Base-by-base conservation (phyloP, 1,284 basidiomycete genomes). In the Trametes sp. region DNA sequence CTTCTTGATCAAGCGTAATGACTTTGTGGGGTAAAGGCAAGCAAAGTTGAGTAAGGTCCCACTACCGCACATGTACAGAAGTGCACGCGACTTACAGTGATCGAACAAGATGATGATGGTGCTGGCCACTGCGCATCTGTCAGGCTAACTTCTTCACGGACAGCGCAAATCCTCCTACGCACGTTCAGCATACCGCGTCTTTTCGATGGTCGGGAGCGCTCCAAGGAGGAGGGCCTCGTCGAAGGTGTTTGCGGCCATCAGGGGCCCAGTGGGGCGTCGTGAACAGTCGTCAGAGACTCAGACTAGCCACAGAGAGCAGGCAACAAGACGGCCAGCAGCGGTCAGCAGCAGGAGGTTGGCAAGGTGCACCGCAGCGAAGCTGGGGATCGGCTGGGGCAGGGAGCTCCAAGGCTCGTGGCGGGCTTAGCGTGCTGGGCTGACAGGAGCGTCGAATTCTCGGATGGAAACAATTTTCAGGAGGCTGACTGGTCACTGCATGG, bases 1-100 rank as follows among this genome's bases (percentile, higher is more conserved):
- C 85, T 79, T 87, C 85, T 51, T 81, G 77, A 54, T 81, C 82
- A 8, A 85, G 70, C 4, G 85, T 87, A 46, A 84, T 70, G 38
- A 82, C 85, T 86, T 56, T 6, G 21, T 21, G 24, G 16, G 46
- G n/a, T 10, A 23, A 58, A 26, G 49, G 33, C 33, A 45, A 59
- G 16, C 26, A 38, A 14, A 23, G 23, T 19, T 59, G 6, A 52
- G 52, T 46, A 28, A 16, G 35, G 31, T 23, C 26, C n/a, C 35
- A 24, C 42, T 5, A 19, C 19, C n/a, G 52, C 16, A 14, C 38
- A 46, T 19, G n/a, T n/a, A n/a, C n/a, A 31, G 2, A 45, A 14
- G 24, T 11, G 38, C 44, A 52, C 24, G 44, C 41, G n/a, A 63
- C 66, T 57, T 44, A 68, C 66, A 35, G 51, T 68, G 66, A 49